Percentiles rank a stretch among this genome's conserved stretches.
Conservation (phyloP, 192 early-diverging fungal genomes). For the Dispira simplex region DNA sequence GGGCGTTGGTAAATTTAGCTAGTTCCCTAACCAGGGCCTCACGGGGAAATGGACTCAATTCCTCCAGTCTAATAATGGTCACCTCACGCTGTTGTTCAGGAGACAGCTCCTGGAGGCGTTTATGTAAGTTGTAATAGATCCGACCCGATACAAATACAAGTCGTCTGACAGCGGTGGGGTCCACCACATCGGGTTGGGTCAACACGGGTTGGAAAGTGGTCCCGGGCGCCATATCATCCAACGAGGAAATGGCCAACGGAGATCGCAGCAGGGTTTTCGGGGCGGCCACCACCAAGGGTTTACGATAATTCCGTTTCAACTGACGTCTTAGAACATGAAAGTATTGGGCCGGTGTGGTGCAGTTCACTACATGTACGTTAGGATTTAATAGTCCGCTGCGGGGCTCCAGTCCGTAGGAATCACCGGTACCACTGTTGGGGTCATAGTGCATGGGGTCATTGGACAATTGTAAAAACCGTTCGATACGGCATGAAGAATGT, state of each 20-base stretch:
- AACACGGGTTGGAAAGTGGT: constrained; percentile 78
- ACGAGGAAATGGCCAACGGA: constrained; percentile 45
- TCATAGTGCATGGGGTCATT: constrained; percentile 45
- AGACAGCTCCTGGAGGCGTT: constrained; percentile 26
- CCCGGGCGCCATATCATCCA: constrained; percentile 72
- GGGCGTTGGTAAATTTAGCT: constrained; percentile 38
- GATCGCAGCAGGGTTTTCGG: constrained; percentile 57
- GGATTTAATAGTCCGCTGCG: constrained; percentile 32
- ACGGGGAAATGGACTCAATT: constrained; percentile 82
- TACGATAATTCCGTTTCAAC: constrained; percentile 76
- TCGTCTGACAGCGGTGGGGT: constrained; percentile 21
- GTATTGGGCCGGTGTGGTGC: constrained; percentile 90
- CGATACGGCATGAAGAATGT: constrained; percentile 80
- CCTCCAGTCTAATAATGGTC: constrained; percentile 80
- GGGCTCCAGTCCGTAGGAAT: not conserved
- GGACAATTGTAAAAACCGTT: constrained; percentile 90
- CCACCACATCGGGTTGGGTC: constrained; percentile 32
- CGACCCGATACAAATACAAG: constrained; percentile 87
- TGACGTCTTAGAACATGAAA: constrained; percentile 94
- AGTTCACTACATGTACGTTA: constrained; percentile 87
- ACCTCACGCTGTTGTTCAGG: constrained; percentile 31
- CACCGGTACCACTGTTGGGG: not conserved
- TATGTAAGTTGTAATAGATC: constrained; percentile 83
- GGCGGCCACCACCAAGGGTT: constrained; percentile 78
- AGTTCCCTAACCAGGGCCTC: constrained; percentile 46